These are phyloP conservation scores for Sisymbrium altissimum DNA, from an alignment of 345 rosid species.

Conservation along the genomic window DNA sequence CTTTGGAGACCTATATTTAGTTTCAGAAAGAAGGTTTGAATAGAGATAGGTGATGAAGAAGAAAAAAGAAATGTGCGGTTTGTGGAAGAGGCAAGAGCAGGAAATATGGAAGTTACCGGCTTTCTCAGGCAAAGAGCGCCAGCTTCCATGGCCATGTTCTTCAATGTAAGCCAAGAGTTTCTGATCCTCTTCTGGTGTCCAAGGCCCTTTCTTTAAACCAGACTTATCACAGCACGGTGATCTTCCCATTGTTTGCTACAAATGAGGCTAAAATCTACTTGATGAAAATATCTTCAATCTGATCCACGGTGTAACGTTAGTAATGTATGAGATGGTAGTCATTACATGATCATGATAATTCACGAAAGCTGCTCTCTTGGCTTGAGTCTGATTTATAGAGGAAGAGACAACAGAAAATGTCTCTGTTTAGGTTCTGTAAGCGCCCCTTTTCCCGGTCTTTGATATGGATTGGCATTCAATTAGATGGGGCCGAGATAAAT, in stretches of 20 bases:
- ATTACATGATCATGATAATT: slow-evolving; percentile 14
- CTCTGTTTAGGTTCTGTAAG: slow-evolving; percentile 25
- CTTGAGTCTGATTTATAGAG: slow-evolving; percentile 30
- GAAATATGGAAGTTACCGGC: slow-evolving; percentile 55
- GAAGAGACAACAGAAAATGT: slow-evolving; percentile 33
- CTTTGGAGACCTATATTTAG: slow-evolving; percentile 63
- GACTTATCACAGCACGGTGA: slow-evolving; percentile 83
- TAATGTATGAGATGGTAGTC: slow-evolving; percentile 9
- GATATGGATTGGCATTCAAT: slow-evolving; percentile 35
- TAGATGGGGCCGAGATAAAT: slow-evolving; percentile 26
- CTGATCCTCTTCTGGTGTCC: slow-evolving; percentile 96
- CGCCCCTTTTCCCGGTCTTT: slow-evolving; percentile 22
- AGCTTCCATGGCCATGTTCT: slow-evolving; percentile 94
- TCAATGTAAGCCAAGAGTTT: slow-evolving; percentile 87
- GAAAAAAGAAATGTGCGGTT: neutral
- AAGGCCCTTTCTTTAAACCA: slow-evolving; percentile 93
- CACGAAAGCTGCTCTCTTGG: slow-evolving; percentile 24
- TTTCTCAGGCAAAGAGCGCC: slow-evolving; percentile 85
- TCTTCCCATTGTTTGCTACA: slow-evolving; percentile 51
- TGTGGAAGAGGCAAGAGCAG: neutral
- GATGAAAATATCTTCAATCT: slow-evolving; percentile 1
- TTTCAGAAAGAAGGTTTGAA: neutral
- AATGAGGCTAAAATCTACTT: slow-evolving; percentile 21
- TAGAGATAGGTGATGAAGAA: neutral
- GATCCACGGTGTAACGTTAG: neutral